phyloP scores from a whole-genome alignment of 129 eudicot species.

The Gnaphalium uliginosum region DNA sequence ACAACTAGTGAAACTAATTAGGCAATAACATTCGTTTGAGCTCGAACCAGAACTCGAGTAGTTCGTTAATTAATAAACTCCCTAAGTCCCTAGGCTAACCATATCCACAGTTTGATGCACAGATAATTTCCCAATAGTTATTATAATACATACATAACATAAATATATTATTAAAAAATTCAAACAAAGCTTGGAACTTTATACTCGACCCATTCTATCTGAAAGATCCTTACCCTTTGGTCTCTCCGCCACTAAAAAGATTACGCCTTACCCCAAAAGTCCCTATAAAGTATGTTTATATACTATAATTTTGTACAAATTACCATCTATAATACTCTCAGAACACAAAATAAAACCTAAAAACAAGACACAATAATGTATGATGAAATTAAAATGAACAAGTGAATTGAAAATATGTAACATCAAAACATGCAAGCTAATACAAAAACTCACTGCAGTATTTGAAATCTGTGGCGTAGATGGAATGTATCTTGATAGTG shows the following conservation, averaged over 20 bases:
- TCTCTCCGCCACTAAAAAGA: not conserved
- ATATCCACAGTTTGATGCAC: not conserved
- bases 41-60: too few relatives aligned
- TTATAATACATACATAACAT: not conserved
- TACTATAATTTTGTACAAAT: not conserved
- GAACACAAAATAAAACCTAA: constrained; percentile 3
- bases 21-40: too few relatives aligned
- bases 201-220: not conserved
- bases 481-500: constrained; percentile 16
- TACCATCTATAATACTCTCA: constrained; percentile 5
- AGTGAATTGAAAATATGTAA: not conserved
- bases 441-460: constrained; percentile 36
- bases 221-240: not conserved
- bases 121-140: not conserved
- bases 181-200: constrained; percentile 2
- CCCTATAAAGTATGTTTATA: not conserved
- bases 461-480: constrained; percentile 33
- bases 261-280: not conserved
- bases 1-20: too few relatives aligned
- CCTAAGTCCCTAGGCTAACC: too few relatives aligned
- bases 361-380: not conserved
- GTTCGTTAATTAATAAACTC: too few relatives aligned
- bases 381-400: constrained; percentile 2
- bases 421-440: constrained; percentile 1
- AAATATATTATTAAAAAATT: not conserved